Percentiles rank a stretch among this genome's conserved stretches.
These are phyloP conservation scores for Oldenlandia corymbosa DNA, from an alignment of 257 asterid genomes.

Conservation along the genomic window DNA sequence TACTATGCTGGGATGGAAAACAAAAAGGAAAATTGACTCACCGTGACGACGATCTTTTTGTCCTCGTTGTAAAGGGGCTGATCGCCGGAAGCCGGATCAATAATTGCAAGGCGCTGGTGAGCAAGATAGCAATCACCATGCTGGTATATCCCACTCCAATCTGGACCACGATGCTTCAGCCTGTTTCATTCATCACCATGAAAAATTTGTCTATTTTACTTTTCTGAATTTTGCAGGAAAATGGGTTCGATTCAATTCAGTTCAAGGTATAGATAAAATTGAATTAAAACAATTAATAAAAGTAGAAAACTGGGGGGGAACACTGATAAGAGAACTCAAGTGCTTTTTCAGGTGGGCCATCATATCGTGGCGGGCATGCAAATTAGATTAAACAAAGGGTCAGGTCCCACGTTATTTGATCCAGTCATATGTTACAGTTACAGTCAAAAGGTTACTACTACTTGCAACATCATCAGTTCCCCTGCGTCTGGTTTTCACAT, in stretches of 20 bases:
- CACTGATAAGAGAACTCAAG: background rate
- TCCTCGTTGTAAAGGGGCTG: conserved; percentile 88
- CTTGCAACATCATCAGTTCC: background rate
- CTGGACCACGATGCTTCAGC: conserved; percentile 99
- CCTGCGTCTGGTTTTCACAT: conserved; percentile 13
- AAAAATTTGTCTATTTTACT: background rate
- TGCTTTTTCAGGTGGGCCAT: background rate
- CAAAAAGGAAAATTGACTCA: conserved; percentile 17
- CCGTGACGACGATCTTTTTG: conserved; percentile 73
- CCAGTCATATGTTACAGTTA: background rate
- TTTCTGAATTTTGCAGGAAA: background rate
- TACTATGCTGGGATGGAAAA: too few species aligned
- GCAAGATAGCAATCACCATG: conserved; percentile 69
- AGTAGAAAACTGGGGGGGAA: background rate
- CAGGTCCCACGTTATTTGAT: background rate
- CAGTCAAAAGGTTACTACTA: background rate
- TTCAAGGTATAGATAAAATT: background rate
- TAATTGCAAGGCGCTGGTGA: conserved; percentile 86
- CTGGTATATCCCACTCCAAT: conserved; percentile 94
- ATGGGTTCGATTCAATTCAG: background rate
- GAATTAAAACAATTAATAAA: background rate
- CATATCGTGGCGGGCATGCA: background rate
- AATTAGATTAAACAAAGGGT: background rate
- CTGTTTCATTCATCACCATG: conserved; percentile 32
- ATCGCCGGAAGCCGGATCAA: conserved; percentile 98